Percentiles rank a stretch among this genome's conserved stretches.
phyloP scores from a whole-genome alignment of 2,329 filamentous ascomycete genomes.

The Xylariaceae sp. region DNA sequence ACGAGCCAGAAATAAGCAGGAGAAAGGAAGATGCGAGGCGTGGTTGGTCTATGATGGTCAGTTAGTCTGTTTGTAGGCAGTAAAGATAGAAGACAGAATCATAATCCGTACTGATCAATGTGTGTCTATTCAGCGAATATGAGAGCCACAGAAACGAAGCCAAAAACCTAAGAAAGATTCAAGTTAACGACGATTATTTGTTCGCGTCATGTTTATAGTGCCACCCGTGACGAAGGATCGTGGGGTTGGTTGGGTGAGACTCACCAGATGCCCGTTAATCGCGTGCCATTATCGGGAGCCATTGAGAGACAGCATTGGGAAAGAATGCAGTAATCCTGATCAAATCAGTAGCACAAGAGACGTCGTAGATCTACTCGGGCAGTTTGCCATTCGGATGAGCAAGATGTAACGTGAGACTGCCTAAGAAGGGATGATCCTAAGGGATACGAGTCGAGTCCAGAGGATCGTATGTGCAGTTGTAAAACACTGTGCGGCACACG shows the following conservation, averaged over 20 bases:
- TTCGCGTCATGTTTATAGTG: neutral
- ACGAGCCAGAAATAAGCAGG: constrained; percentile 40
- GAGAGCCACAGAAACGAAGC: constrained; percentile 46
- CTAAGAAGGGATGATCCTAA: no score
- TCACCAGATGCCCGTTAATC: constrained; percentile 36
- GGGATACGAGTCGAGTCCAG: no score
- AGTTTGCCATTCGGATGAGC: neutral
- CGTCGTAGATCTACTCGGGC: neutral
- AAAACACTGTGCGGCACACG: neutral
- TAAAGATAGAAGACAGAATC: constrained; percentile 1
- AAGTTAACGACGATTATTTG: neutral
- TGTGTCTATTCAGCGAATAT: constrained; percentile 43
- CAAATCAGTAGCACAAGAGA: neutral
- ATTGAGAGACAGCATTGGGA: constrained; percentile 21
- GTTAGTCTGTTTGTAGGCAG: neutral
- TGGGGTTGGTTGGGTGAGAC: constrained; percentile 9
- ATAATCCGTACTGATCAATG: constrained; percentile 46
- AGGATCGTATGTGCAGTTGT: neutral
- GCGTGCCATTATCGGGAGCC: constrained; percentile 32
- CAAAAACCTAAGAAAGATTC: constrained; percentile 39
- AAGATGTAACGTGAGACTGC: neutral
- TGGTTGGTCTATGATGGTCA: constrained; percentile 40
- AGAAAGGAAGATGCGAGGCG: constrained; percentile 44
- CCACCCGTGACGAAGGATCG: neutral
- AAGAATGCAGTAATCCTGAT: neutral